Evolutionary conservation across 2,329 filamentous ascomycete species (phyloP).

Genomic region (Pleochaeta shiraiana): DNA sequence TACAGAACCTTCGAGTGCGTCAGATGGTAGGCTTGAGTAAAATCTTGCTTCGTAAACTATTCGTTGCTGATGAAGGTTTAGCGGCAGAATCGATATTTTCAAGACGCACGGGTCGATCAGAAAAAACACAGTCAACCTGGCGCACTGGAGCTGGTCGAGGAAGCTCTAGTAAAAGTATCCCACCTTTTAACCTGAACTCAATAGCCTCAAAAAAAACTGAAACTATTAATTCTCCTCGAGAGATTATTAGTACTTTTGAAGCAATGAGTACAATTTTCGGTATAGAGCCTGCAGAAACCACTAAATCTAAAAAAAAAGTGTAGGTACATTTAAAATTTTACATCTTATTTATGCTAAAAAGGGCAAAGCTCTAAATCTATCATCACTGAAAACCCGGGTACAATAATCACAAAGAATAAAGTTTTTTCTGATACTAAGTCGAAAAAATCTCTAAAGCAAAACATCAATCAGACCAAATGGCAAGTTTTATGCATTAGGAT

Average conservation of each 20-base stretch:
- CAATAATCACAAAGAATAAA: not conserved
- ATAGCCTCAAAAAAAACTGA: conserved; percentile 23
- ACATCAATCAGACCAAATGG: not conserved
- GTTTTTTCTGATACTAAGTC: not conserved
- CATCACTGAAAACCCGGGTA: not conserved
- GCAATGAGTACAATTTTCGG: not conserved
- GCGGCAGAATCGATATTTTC: conserved; percentile 25
- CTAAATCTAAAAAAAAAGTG: not conserved
- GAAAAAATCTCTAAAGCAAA: not conserved
- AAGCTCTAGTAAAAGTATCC: conserved; percentile 16
- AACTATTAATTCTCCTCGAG: conserved; percentile 19
- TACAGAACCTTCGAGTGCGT: conserved; percentile 9
- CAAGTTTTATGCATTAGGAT: too few species aligned
- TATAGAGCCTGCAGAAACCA: not conserved
- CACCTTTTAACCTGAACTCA: conserved; percentile 23
- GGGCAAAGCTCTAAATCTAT: not conserved
- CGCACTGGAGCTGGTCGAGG: conserved; percentile 16
- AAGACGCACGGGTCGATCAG: conserved; percentile 22
- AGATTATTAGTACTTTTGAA: conserved; percentile 6
- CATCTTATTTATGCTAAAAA: too few species aligned
- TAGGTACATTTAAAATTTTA: too few species aligned
- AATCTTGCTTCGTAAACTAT: not conserved
- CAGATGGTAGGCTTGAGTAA: conserved; percentile 10
- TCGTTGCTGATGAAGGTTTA: not conserved
- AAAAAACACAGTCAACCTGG: conserved; percentile 19